Conservation (phyloP, 2,329 filamentous ascomycete genomes). For the Apiospora arundinis region DNA sequence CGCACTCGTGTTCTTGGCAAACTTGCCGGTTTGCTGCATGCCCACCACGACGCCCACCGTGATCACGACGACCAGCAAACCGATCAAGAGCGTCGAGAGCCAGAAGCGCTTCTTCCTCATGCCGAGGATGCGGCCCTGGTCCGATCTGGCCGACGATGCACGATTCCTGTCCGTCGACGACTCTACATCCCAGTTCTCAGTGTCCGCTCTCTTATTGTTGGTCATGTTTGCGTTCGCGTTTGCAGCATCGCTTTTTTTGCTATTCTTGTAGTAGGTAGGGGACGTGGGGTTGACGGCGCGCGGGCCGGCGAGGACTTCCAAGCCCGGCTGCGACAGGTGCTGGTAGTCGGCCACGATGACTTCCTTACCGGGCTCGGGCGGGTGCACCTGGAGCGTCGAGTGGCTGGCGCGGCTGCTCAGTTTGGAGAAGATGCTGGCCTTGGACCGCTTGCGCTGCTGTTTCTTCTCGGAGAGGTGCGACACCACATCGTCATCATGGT, state of each 20-base stretch:
- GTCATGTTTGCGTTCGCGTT: not conserved
- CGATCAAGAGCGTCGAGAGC: not conserved
- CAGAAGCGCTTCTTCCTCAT: conserved; percentile 1
- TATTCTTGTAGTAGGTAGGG: not conserved
- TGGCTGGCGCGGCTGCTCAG: not conserved
- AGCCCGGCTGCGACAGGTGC: conserved; percentile 13
- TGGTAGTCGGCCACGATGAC: conserved; percentile 20
- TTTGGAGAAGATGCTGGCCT: conserved; percentile 15
- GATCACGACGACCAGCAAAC: not conserved
- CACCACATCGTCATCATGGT: not conserved
- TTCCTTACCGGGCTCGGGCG: conserved; percentile 18
- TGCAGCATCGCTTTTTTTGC: no score
- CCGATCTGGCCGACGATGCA: not conserved
- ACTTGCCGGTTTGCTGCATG: not conserved
- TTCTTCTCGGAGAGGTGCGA: not conserved
- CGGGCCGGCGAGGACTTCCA: conserved; percentile 14
- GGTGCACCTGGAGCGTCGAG: conserved; percentile 10
- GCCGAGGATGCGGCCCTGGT: not conserved
- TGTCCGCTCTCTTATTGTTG: not conserved
- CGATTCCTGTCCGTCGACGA: not conserved
- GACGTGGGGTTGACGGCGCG: not conserved
- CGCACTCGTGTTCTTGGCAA: not conserved
- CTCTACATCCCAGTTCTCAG: not conserved
- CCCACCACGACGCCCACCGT: conserved; percentile 11
- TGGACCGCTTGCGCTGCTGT: conserved; percentile 5